Evolutionary conservation across 768 basidiomycete species (phyloP), one percentile per base, ranked within the genome.

Genomic region (Exsudoporus frostii): DNA sequence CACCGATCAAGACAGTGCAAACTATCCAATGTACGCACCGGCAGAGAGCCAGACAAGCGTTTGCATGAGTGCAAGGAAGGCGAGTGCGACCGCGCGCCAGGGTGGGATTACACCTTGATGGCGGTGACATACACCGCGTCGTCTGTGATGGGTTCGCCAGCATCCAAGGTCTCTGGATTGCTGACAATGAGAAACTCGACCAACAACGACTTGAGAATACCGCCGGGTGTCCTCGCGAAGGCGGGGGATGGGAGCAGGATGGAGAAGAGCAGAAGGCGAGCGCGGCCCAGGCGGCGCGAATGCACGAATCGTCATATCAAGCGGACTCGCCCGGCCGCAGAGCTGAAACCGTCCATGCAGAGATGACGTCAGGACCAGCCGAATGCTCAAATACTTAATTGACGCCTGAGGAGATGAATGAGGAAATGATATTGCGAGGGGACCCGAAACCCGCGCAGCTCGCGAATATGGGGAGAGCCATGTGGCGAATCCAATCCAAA

Each of bases 81-180:
- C 73, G 41, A 89, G 77, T n/a, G 81, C 58, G 40, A 83, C 56
- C 2, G 83, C 80, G 37, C 81, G 80, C 84, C 86, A 87, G 8
- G 86, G 71, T 0, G 82, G 79, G 13, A 74, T 59, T 11, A 58
- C 30, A 6, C n/a, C n/a, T n/a, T n/a, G n/a, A n/a, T n/a, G n/a
- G 30, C n/a, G 3, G 11, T 9, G 7, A 11, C 1, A 39, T n/a
- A 4, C 7, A 51, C 40, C 1, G 36, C 33, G 10, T 47, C 41
- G 22, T 56, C 56, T 30, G 11, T 11, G 19, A 34, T 0, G 17
- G 29, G 41, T 38, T 52, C 53, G 3, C 9, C 50, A 15, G 41
- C 61, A 45, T 73, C 71, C 29, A 83, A 62, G 0, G 78, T 78
- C 59, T 83, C 82, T 15, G 83, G 83, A 61, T 85, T 84, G 32